Evolutionary conservation across 2,329 filamentous ascomycete genomes (phyloP).

Genomic region (Paraphoma sp.): DNA sequence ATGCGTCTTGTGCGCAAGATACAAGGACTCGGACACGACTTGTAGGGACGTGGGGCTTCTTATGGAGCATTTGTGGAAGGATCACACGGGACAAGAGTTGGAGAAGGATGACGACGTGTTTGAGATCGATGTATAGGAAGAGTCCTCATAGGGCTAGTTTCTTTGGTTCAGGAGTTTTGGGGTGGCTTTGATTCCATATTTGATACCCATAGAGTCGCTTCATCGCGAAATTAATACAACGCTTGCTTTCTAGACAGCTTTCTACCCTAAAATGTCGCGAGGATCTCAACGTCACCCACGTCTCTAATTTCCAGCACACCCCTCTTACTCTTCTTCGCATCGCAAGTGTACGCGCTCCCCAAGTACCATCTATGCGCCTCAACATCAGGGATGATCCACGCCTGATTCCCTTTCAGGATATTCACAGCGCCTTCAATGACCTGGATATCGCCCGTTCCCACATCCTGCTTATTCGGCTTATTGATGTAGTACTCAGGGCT

Average conservation of each 20-base stretch:
- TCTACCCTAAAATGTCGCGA: conserved; percentile 18
- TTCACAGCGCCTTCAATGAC: conserved; percentile 31
- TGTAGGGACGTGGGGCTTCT: conserved; percentile 30
- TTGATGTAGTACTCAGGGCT: conserved; percentile 69
- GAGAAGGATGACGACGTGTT: conserved; percentile 35
- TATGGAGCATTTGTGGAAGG: conserved; percentile 44
- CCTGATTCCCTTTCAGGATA: conserved; percentile 34
- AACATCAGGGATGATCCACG: conserved; percentile 36
- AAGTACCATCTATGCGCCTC: conserved; percentile 49
- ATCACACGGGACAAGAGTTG: conserved; percentile 36
- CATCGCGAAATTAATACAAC: not conserved
- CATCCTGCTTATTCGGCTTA: conserved; percentile 23
- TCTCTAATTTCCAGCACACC: conserved; percentile 11
- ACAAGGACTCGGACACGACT: conserved; percentile 34
- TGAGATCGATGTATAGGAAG: conserved; percentile 10
- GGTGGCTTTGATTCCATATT: not conserved
- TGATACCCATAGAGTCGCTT: not conserved
- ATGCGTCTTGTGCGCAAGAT: conserved; percentile 37
- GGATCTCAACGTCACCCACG: conserved; percentile 14
- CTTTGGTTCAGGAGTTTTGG: too few relatives aligned
- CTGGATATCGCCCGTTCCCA: conserved; percentile 29
- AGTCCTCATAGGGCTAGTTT: too few relatives aligned
- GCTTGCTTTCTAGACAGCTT: not conserved
- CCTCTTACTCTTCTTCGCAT: conserved; percentile 15
- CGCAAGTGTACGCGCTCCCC: conserved; percentile 26